Conservation (phyloP, 179 eudicot species). For the Silene coronaria region DNA sequence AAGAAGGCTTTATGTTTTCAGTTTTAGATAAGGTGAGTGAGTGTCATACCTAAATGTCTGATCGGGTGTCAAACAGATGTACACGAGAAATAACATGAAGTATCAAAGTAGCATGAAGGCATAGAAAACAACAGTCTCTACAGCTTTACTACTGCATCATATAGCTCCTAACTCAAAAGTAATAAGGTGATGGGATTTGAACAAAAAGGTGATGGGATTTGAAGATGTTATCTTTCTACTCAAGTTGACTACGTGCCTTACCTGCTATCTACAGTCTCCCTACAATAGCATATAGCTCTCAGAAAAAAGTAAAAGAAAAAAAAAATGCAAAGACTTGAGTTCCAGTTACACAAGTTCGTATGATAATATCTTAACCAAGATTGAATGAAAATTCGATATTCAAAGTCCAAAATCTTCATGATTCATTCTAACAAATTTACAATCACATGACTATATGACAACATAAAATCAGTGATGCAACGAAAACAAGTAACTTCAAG, state of each 20-base stretch:
- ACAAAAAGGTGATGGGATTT: conserved; percentile 12
- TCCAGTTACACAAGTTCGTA: not conserved
- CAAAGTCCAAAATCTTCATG: not conserved
- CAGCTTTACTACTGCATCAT: not conserved
- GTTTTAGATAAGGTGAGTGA: not conserved
- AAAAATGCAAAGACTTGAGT: not conserved
- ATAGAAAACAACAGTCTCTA: not conserved
- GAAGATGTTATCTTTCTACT: not conserved
- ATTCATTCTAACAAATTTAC: not conserved
- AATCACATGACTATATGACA: not conserved
- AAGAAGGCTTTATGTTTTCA: not conserved
- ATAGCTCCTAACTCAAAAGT: not conserved
- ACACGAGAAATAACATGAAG: not conserved
- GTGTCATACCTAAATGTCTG: not conserved
- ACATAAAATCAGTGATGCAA: not conserved
- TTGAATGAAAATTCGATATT: not conserved
- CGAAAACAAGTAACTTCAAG: not conserved
- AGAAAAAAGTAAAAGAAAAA: not conserved
- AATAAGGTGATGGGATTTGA: not conserved
- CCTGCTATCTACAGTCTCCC: not conserved
- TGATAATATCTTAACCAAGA: not conserved
- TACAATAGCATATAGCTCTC: not conserved
- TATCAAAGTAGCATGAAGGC: not conserved
- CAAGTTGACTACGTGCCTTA: not conserved
- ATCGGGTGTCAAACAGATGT: not conserved